These are phyloP conservation scores for Mucor sp. DNA, from an alignment of 371 early-diverging fungal genomes.

Conservation along the genomic window DNA sequence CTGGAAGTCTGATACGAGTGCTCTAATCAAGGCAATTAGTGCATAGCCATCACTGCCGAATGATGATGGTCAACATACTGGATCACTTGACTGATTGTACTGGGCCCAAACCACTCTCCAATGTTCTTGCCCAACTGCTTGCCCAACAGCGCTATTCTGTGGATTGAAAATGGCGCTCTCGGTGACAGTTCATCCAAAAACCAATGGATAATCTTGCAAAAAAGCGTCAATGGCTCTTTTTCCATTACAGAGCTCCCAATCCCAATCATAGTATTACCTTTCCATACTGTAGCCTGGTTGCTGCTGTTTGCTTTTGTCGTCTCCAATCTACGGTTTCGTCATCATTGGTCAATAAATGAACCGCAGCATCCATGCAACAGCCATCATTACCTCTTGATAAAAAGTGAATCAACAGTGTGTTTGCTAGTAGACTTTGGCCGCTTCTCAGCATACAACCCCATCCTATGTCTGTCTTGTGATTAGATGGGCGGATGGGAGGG, in stretches of 20 bases:
- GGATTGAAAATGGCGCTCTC: constrained; percentile 87
- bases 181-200: constrained; percentile 83
- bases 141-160: constrained; percentile 87
- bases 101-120: constrained; percentile 97
- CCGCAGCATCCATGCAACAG: not conserved
- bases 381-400: constrained; percentile 63
- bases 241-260: not conserved
- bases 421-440: constrained; percentile 92
- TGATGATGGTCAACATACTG: constrained; percentile 52
- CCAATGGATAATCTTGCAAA: constrained; percentile 69
- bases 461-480: constrained; percentile 85
- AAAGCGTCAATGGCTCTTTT: not conserved
- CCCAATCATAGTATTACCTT: constrained; percentile 29
- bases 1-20: constrained; percentile 66
- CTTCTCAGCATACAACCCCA: constrained; percentile 98
- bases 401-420: constrained; percentile 73
- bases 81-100: constrained; percentile 88
- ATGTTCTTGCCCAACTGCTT: constrained; percentile 84
- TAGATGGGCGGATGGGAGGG: constrained; percentile 79
- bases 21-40: constrained; percentile 37
- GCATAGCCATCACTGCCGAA: not conserved
- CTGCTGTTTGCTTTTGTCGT: constrained; percentile 35
- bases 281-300: constrained; percentile 43
- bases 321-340: constrained; percentile 45
- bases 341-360: not conserved